A percentile compares a stretch with the other conserved stretches of the same genome.
Evolutionary conservation across 192 early-diverging fungal genomes (phyloP).

Genomic region (Allomyces macrogynus): DNA sequence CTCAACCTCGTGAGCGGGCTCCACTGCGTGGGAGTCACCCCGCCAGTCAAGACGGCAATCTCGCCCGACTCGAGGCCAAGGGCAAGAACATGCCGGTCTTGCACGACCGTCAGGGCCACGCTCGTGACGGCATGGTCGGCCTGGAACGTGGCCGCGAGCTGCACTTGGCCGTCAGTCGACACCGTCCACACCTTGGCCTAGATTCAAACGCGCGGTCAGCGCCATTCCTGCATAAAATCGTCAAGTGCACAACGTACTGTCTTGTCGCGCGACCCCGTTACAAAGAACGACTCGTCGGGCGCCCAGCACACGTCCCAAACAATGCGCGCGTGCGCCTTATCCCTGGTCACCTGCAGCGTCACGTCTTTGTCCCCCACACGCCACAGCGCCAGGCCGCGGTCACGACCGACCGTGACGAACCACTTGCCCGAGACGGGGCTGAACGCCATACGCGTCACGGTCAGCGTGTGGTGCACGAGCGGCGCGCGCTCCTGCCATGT

Average conservation of each 20-base stretch:
- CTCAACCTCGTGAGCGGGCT: too few relatives aligned
- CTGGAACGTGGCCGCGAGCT: too few relatives aligned
- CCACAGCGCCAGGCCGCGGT: conserved; percentile 74
- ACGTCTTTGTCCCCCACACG: conserved; percentile 19
- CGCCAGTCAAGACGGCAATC: too few relatives aligned
- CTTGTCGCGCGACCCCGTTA: conserved; percentile 83
- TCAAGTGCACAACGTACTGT: conserved; percentile 15
- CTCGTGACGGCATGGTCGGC: too few relatives aligned
- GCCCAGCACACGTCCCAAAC: conserved; percentile 81
- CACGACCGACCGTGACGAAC: conserved; percentile 62
- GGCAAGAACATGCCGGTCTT: too few relatives aligned
- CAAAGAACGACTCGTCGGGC: conserved; percentile 57
- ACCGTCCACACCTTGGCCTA: too few relatives aligned
- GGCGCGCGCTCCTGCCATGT: conserved; percentile 18
- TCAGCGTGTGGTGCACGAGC: conserved; percentile 50
- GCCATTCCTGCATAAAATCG: too few relatives aligned
- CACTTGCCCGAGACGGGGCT: conserved; percentile 42
- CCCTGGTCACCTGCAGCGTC: conserved; percentile 22
- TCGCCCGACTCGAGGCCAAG: too few relatives aligned
- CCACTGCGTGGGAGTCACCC: too few relatives aligned
- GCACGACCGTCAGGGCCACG: too few relatives aligned
- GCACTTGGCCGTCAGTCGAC: too few relatives aligned
- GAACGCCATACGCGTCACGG: conserved; percentile 65
- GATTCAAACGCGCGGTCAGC: too few relatives aligned
- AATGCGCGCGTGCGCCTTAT: conserved; percentile 77